Percentiles rank a stretch among this genome's conserved stretches.
Conservation (phyloP, 495 filamentous ascomycete genomes). For the Hypoxylon trugodes region DNA sequence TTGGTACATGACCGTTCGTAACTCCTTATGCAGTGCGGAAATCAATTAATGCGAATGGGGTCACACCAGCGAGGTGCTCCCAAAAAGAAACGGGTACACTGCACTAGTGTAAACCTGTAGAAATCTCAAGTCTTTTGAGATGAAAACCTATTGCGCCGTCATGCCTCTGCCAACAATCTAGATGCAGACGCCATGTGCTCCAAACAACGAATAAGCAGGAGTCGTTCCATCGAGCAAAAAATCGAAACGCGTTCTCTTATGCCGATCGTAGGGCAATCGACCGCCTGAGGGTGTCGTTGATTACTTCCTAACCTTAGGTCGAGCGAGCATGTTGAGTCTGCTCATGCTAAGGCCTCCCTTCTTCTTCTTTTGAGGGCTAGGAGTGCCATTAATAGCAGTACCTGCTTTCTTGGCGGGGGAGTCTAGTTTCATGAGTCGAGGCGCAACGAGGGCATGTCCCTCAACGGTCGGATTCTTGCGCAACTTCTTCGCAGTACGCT, state of each 20-base stretch:
- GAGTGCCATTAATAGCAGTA: constrained; percentile 33
- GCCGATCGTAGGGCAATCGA: neutral
- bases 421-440: constrained; percentile 41
- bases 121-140: constrained; percentile 9
- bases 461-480: constrained; percentile 58
- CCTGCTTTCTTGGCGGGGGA: constrained; percentile 43
- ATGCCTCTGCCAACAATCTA: constrained; percentile 19
- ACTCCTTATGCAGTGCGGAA: constrained; percentile 18
- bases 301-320: constrained; percentile 60
- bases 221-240: neutral
- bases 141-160: constrained; percentile 9
- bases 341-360: constrained; percentile 55
- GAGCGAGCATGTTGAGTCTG: constrained; percentile 61
- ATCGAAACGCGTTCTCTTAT: constrained; percentile 6
- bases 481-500: constrained; percentile 55
- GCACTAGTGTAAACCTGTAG: constrained; percentile 3
- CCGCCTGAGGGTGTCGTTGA: neutral
- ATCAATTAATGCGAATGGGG: constrained; percentile 1
- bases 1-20: constrained; percentile 14
- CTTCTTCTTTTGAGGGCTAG: constrained; percentile 61
- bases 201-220: neutral
- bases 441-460: constrained; percentile 53
- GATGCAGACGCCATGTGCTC: constrained; percentile 9
- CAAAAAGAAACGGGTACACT: neutral
- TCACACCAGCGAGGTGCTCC: neutral